Base-by-base conservation (phyloP, 306 rosid genomes). In the Quercus variabilis region DNA sequence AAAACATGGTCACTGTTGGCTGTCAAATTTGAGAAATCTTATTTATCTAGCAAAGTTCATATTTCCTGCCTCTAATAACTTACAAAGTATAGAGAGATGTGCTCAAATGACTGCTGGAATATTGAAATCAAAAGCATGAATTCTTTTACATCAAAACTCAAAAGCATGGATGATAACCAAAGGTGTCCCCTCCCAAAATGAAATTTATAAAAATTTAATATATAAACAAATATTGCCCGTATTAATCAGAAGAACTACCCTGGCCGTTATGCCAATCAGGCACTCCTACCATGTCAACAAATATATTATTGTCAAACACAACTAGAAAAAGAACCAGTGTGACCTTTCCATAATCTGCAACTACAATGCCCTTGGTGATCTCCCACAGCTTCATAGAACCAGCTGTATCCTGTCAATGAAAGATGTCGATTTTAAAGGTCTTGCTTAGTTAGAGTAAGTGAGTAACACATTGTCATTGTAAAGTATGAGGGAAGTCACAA, bases 301-400 rank as follows among this genome's bases (percentile, higher is more conserved):
- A n/a, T 74, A 55, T 54, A 76, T 76, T 49, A 28, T 25, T 76
- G 74, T 74, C 62, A 43, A 80, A 77, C 25, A 67, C 46, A 33
- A 70, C 57, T 76, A 69, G 35, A 73, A 35, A 65, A 86, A 77
- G 64, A 77, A 63, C 76, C 15, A 65, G 46, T 65, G 21, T 78
- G 80, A 96, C 98, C 99, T 96, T 91, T 84, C 99, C 98, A 68
- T 86, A 96, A 87, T 93, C 92, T 84, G 90, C 94, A 86, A 96
- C 82, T 59, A 96, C 91, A 76, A 80, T 81, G 70, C 99, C 98
- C 83, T 83, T 91, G 35, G 99, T 96, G 71, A 96, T 85, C 94
- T 96, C 99, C 99, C 99, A 96, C 75, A 96, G 88, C 87, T 96
- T 96, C 75, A 96, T 97, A 43, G 98, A 91, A 81, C 93, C 92